Evolutionary conservation across 257 asterid species (phyloP), one percentile per base, ranked within the genome.

Genomic region (Gentiana dahurica): DNA sequence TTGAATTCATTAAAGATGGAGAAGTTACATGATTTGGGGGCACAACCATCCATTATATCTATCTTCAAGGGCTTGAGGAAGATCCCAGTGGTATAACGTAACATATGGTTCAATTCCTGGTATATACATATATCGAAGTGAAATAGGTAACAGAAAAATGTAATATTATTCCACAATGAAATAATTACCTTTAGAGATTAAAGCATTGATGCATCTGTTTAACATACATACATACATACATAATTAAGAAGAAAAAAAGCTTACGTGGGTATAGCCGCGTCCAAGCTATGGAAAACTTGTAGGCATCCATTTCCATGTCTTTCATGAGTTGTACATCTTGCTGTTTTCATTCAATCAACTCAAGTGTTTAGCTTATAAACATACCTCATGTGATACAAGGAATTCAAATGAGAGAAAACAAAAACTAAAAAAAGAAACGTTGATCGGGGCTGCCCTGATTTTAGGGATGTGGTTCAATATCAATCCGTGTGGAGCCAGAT

Each of bases 221-320:
- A 73, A 54, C 1, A 38, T 43, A 7, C 24, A 24, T 24, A 24
- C 24, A 24, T n/a, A 34, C 3, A 37, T 10, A 41, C 6, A 41
- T 41, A 41, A 7, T 5, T 41, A 3, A 41, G n/a, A n/a, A n/a
- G 13, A 1, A 7, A 49, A 48, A 53, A 51, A 45, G 51, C 84
- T 74, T 74, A 91, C 98, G 76, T 8, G 98, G 98, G 67, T 71
- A 85, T 32, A 87, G 77, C 71, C 98, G 77, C 55, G 97, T 62
- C 98, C 98, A 87, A 38, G 98, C 85, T 62, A 91, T 87, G 8
- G 98, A 87, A 59, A 91, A 75, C 68, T 95, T 77, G 64, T 79
- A 91, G 55, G 95, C 96, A 87, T 91, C 95, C 90, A 91, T 75
- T 59, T 96, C 98, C 88, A 87, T 73, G 48, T 73, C 80, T 73